These are phyloP conservation scores for Ceratobasidium sp. DNA, from an alignment of 1,284 basidiomycete genomes.

Conservation along the genomic window DNA sequence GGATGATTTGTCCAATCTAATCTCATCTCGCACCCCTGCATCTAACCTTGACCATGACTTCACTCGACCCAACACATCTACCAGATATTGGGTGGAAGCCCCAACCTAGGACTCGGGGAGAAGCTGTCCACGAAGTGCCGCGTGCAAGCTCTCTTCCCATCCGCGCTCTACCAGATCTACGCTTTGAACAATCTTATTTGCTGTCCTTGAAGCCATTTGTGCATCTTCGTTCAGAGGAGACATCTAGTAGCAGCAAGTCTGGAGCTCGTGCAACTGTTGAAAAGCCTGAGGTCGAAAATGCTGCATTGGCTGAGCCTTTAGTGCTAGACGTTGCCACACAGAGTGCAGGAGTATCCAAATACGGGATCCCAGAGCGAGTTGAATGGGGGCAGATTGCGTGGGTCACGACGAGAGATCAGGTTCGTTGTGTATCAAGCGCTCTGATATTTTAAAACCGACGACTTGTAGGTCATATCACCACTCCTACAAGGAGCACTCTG, in stretches of 20 bases:
- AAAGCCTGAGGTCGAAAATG: conserved; percentile 22
- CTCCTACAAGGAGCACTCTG: conserved; percentile 48
- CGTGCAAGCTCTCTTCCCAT: not conserved
- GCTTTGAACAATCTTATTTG: conserved; percentile 50
- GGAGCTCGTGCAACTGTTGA: conserved; percentile 26
- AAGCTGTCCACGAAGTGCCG: conserved; percentile 41
- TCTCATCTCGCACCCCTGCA: not conserved
- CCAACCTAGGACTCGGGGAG: conserved; percentile 40
- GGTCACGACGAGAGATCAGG: conserved; percentile 50
- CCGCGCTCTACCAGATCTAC: conserved; percentile 48
- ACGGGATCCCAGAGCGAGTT: conserved; percentile 45
- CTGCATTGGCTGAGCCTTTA: conserved; percentile 35
- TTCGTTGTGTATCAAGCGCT: not conserved
- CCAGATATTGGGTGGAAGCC: conserved; percentile 44
- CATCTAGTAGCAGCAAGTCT: not conserved
- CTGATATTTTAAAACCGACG: not conserved
- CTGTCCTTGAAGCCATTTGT: conserved; percentile 49
- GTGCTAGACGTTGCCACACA: conserved; percentile 36
- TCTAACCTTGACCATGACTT: conserved; percentile 44
- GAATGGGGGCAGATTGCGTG: conserved; percentile 49
- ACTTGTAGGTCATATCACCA: conserved; percentile 45
- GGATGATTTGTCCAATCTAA: conserved; percentile 16
- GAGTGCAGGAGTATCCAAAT: conserved; percentile 36
- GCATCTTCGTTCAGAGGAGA: conserved; percentile 20
- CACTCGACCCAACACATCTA: conserved; percentile 47